These are phyloP conservation scores for Arabidopsis thaliana DNA, from an alignment of 345 rosid genomes.

Conservation along the genomic window TAIR10.1 NC_003071.7:17066001-17066500, in stretches of 20 bases:
- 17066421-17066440: conserved; percentile 7
- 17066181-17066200: neutral
- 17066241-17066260: neutral
- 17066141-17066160: neutral
- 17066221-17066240: neutral
- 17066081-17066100: too few relatives aligned
- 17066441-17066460: conserved; percentile 14
- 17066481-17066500: conserved; percentile 6
- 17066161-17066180: conserved; percentile 1
- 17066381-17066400: neutral
- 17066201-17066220: neutral
- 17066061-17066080: too few relatives aligned
- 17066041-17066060: too few relatives aligned
- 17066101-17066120: too few relatives aligned
- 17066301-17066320: neutral
- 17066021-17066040: neutral
- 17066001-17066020: conserved; percentile 9
- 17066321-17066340: neutral
- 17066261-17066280: neutral
- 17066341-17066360: neutral
- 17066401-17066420: neutral
- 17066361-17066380: neutral
- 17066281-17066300: neutral
- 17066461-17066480: conserved; percentile 28
- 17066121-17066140: neutral